Conservation (phyloP, 306 rosid genomes). For the Abrus pulchellus region DNA sequence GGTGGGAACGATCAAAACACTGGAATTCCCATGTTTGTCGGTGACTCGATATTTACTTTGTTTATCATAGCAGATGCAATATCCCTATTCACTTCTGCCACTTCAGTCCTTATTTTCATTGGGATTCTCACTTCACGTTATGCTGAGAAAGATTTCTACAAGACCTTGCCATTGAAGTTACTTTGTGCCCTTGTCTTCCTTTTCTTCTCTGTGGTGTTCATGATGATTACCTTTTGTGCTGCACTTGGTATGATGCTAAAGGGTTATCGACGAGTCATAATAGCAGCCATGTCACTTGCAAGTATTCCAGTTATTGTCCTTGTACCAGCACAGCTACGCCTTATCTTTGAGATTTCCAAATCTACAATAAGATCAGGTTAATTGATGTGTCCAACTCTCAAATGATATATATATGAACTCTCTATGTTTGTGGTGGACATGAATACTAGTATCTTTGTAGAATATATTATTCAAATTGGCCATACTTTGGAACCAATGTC, state of each 20-base stretch:
- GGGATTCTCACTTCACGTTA: background rate
- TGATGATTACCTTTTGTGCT: conserved; percentile 21
- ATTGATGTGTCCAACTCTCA: no score
- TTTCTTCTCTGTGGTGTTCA: background rate
- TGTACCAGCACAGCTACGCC: no score
- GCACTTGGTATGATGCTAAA: background rate
- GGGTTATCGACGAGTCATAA: background rate
- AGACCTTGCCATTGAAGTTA: background rate
- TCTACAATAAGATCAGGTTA: no score
- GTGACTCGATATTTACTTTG: background rate
- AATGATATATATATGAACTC: no score
- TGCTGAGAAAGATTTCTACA: conserved; percentile 9
- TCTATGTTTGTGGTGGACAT: no score
- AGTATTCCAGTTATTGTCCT: background rate
- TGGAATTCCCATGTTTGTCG: background rate
- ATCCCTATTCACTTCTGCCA: conserved; percentile 15
- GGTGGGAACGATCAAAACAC: background rate
- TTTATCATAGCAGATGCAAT: conserved; percentile 24
- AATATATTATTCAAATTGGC: no score
- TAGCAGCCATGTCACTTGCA: background rate
- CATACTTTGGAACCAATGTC: no score
- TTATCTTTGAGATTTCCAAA: no score
- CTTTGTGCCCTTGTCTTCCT: background rate
- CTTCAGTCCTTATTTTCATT: conserved; percentile 17
- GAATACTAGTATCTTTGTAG: no score